Percentiles rank a stretch among this genome's conserved stretches.
phyloP scores from a whole-genome alignment of 2,329 filamentous ascomycete species.

The Alternaria infectoria region DNA sequence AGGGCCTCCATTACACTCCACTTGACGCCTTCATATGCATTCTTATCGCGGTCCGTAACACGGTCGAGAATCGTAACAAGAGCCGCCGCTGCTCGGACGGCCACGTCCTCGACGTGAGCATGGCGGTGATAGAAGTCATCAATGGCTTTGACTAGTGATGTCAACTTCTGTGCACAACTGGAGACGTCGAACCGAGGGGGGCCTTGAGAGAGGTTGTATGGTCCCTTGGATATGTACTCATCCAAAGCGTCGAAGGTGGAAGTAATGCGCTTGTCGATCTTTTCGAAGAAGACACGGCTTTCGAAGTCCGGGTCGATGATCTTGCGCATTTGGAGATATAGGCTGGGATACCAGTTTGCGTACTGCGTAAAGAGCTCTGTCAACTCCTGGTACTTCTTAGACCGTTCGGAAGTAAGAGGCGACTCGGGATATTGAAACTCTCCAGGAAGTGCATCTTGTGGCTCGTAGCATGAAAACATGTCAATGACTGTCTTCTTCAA shows the following conservation, averaged over 20 bases:
- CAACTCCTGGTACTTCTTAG: slow-evolving; percentile 42
- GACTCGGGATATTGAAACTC: slow-evolving; percentile 41
- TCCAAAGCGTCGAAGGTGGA: slow-evolving; percentile 39
- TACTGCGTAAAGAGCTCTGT: slow-evolving; percentile 36
- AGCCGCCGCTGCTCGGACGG: slow-evolving; percentile 35
- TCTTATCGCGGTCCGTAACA: slow-evolving; percentile 40
- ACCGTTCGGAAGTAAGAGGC: slow-evolving; percentile 31
- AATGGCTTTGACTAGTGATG: slow-evolving; percentile 33
- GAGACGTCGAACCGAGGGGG: slow-evolving; percentile 34
- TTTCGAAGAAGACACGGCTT: slow-evolving; percentile 44
- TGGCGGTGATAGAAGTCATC: slow-evolving; percentile 36
- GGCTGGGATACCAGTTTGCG: slow-evolving; percentile 33
- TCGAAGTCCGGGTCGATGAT: slow-evolving; percentile 43
- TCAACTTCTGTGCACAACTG: slow-evolving; percentile 40
- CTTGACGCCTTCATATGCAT: slow-evolving; percentile 40
- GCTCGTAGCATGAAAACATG: slow-evolving; percentile 49
- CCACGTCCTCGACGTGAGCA: slow-evolving; percentile 27
- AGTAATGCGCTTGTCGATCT: slow-evolving; percentile 39
- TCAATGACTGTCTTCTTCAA: slow-evolving; percentile 38
- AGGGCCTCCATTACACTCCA: slow-evolving; percentile 35
- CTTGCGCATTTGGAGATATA: slow-evolving; percentile 34
- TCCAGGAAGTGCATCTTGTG: slow-evolving; percentile 40
- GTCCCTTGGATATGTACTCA: slow-evolving; percentile 38
- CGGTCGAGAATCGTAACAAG: slow-evolving; percentile 42
- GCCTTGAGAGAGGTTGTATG: slow-evolving; percentile 30